phyloP scores from a whole-genome alignment of 331 rosid genomes.

The Malus hybrid region DNA sequence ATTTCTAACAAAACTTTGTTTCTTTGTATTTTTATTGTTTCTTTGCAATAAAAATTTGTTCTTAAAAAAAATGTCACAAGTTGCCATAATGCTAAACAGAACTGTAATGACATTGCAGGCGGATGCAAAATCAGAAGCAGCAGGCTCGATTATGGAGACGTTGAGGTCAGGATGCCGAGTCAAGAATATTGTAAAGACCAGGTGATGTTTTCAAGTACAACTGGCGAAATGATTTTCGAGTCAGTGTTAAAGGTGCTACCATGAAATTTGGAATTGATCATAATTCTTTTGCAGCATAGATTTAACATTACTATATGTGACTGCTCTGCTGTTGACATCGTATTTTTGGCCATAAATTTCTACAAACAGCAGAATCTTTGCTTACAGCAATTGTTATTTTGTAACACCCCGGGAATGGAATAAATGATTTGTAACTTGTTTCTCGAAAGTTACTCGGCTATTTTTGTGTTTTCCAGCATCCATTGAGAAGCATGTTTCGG shows the following conservation, averaged over 20 bases:
- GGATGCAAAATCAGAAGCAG: conserved; percentile 63
- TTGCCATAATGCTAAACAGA: not conserved
- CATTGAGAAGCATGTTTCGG: too few relatives aligned
- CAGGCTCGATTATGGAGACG: conserved; percentile 65
- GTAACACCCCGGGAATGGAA: too few relatives aligned
- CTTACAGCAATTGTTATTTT: not conserved
- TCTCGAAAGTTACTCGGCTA: too few relatives aligned
- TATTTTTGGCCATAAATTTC: not conserved
- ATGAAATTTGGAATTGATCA: not conserved
- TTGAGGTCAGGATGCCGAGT: conserved; percentile 13
- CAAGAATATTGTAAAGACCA: conserved; percentile 15
- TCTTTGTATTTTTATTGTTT: too few relatives aligned
- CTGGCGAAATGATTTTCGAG: not conserved
- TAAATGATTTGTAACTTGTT: not conserved
- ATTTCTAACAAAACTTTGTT: not conserved
- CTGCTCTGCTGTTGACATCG: not conserved
- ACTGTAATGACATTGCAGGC: conserved; percentile 36
- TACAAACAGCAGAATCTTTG: not conserved
- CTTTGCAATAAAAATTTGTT: too few relatives aligned
- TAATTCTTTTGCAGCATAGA: not conserved
- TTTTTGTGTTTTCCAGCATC: not conserved
- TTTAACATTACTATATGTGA: not conserved
- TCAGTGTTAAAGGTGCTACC: not conserved
- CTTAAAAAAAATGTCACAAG: not conserved
- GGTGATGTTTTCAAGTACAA: conserved; percentile 2